phyloP scores from a whole-genome alignment of 768 basidiomycete genomes.

The Exsudoporus frostii region DNA sequence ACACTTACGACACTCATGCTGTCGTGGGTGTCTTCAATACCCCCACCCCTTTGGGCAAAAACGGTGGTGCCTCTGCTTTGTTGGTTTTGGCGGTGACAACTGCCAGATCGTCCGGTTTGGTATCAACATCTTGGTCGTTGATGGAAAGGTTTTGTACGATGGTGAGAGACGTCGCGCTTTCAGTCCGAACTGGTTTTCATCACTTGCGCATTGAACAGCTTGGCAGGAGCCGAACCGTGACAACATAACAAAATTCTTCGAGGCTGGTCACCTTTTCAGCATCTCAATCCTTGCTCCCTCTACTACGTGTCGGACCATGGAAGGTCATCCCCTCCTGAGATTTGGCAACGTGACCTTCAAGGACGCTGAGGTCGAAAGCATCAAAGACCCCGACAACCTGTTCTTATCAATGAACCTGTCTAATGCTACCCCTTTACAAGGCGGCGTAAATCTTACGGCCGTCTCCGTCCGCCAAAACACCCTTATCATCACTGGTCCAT shows the following conservation, averaged over 20 bases:
- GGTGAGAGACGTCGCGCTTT: conserved; percentile 1
- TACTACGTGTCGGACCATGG: conserved; percentile 23
- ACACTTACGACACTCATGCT: conserved; percentile 20
- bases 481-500: too few relatives aligned
- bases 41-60: conserved; percentile 11
- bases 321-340: conserved; percentile 17
- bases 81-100: conserved; percentile 23
- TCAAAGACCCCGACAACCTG: too few relatives aligned
- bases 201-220: conserved; percentile 1
- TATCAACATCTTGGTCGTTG: conserved; percentile 6
- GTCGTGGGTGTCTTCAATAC: conserved; percentile 19
- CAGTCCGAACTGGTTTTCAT: background rate
- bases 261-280: conserved; percentile 14
- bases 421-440: conserved; percentile 12
- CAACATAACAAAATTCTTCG: too few relatives aligned
- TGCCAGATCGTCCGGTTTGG: conserved; percentile 20
- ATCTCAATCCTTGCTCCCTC: conserved; percentile 17
- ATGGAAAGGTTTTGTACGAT: conserved; percentile 4
- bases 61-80: conserved; percentile 18
- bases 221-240: conserved; percentile 26
- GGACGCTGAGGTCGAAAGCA: too few relatives aligned
- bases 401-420: conserved; percentile 6
- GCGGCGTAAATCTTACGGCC: conserved; percentile 7
- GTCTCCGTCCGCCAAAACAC: conserved; percentile 4
- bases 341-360: conserved; percentile 21